phyloP scores from a whole-genome alignment of 805 yeast genomes.

The Citeromyces matritensis region DNA sequence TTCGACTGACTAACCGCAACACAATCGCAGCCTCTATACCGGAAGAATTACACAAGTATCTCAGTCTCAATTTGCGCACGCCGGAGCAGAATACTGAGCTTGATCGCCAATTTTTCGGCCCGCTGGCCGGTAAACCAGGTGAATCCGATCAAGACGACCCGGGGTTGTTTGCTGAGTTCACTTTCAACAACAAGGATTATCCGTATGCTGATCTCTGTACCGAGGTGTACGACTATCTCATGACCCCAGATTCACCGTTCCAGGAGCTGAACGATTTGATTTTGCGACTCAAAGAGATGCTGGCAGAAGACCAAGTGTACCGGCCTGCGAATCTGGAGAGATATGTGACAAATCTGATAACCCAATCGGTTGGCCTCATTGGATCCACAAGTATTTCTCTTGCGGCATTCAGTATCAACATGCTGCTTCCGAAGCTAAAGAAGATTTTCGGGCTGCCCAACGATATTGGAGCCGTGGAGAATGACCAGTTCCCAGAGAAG shows the following conservation, averaged over 20 bases:
- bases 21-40: slow-evolving; percentile 64
- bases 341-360: slow-evolving; percentile 42
- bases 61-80: slow-evolving; percentile 24
- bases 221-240: slow-evolving; percentile 15
- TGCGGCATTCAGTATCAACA: slow-evolving; percentile 29
- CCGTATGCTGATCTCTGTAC: slow-evolving; percentile 15
- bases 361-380: slow-evolving; percentile 62
- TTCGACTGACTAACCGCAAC: slow-evolving; percentile 64
- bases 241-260: slow-evolving; percentile 11
- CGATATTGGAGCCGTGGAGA: slow-evolving; percentile 1
- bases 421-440: slow-evolving; percentile 12
- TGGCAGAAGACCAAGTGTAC: slow-evolving; percentile 5
- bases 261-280: slow-evolving; percentile 13
- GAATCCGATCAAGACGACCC: slow-evolving; percentile 5
- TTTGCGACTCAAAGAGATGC: slow-evolving; percentile 8
- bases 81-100: slow-evolving; percentile 19
- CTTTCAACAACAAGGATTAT: slow-evolving; percentile 17
- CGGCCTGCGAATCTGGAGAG: slow-evolving; percentile 17
- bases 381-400: slow-evolving; percentile 85
- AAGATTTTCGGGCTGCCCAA: slow-evolving; percentile 11
- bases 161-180: slow-evolving; percentile 15
- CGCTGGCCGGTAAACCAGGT: not conserved
- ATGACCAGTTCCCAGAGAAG: slow-evolving; percentile 9
- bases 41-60: slow-evolving; percentile 31
- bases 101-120: slow-evolving; percentile 12